Evolutionary conservation across 495 filamentous ascomycete genomes (phyloP), one percentile per base, ranked within the genome.

Genomic region (Oidiodendron maius): DNA sequence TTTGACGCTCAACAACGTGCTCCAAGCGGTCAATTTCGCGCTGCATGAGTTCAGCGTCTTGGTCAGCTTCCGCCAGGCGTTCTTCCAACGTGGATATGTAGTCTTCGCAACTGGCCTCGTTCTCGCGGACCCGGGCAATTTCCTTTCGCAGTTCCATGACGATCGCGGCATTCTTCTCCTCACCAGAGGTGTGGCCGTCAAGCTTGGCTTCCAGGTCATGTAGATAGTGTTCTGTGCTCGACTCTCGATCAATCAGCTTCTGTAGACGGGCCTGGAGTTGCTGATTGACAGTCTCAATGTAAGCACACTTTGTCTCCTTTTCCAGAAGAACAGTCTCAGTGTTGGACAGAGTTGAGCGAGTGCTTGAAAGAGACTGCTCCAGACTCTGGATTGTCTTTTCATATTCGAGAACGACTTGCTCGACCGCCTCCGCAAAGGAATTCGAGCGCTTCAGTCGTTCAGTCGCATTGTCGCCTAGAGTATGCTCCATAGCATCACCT

Each of bases 1-100:
- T 78, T 61, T 99, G 93, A 40, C 94, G 88, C 60, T 97, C 91
- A 41, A 99, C 78, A 18, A 97, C 89, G 66, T 96, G 87, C 63
- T 96, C 91, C 26, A 99, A 71, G 30, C 91, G 81, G 62, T 94
- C 83, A 57, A 99, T 86, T 61, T 99, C 93, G 21, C 90, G 85
- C 66, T 96, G 89, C 91, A 97, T 95, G 47, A 95, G 63, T 60
- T 97, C 93, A 59, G 88, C 83, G 59, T 99, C 94, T 61, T 96
- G 91, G 57, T 99, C 93, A 3, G 89, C 80, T 65, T 99, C 93
- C 0, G 94, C 94, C 13, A 99, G 78, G 15, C 93, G 84, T 64
- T 97, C 93, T 65, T 99, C 93, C 26, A 99, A 71, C 2, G 91
- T 97, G 3, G 93, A 91, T 40, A 99, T 97, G 61, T 99, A 99